Conservation (phyloP, 73 alveolate species). For the Tetrahymena malaccensis region DNA sequence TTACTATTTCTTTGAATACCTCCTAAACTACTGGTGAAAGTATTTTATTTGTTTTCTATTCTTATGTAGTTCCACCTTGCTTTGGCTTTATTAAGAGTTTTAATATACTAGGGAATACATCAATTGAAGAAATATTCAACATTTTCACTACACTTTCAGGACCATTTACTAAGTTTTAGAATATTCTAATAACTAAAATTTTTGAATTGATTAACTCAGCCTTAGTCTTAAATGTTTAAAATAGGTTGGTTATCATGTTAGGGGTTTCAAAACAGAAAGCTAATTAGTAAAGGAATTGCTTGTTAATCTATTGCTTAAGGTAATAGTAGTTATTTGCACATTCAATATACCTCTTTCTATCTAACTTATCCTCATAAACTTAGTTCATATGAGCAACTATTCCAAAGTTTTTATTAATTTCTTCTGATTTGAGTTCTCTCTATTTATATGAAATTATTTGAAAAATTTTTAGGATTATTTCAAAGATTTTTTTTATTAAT, state of each 20-base stretch:
- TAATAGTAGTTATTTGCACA: not conserved
- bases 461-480: too few relatives aligned
- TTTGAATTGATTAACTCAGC: not conserved
- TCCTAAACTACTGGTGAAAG: not conserved
- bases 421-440: not conserved
- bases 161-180: not conserved
- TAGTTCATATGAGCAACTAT: not conserved
- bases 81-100: not conserved
- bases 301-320: not conserved
- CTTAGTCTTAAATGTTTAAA: not conserved
- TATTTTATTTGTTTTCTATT: not conserved
- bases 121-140: not conserved
- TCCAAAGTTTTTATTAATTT: not conserved
- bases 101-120: not conserved
- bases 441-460: too few relatives aligned
- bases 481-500: too few relatives aligned
- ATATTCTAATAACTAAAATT: not conserved
- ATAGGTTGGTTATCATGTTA: not conserved
- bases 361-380: not conserved
- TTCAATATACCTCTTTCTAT: not conserved
- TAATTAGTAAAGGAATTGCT: not conserved
- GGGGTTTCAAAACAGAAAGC: not conserved
- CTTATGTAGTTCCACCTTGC: not conserved
- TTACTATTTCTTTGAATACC: not conserved
- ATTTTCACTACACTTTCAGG: not conserved